Conservation (phyloP, 768 basidiomycete genomes). For the Kwoniella dejecticola region DNA sequence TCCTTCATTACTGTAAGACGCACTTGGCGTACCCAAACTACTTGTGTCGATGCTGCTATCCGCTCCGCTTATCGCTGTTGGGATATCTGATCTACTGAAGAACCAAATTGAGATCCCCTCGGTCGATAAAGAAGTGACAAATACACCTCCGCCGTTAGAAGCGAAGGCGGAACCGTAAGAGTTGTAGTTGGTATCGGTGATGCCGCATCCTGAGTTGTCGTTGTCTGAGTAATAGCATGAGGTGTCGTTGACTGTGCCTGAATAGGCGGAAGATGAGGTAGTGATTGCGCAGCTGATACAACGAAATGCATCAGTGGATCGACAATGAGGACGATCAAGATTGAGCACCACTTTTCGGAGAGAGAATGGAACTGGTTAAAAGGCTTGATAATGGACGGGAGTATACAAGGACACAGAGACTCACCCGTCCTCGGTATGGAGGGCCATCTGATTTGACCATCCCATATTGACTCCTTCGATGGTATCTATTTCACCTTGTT, state of each 20-base stretch:
- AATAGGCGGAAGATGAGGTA: constrained; percentile 15
- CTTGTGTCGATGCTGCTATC: constrained; percentile 9
- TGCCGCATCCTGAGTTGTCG: constrained; percentile 66
- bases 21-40: background rate
- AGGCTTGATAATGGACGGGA: no score
- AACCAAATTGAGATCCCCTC: constrained; percentile 65
- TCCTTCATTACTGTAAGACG: constrained; percentile 30
- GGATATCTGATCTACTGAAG: constrained; percentile 53
- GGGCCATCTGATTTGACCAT: constrained; percentile 68
- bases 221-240: constrained; percentile 60
- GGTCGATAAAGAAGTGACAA: constrained; percentile 70
- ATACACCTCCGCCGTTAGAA: constrained; percentile 69
- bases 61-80: constrained; percentile 4
- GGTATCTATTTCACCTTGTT: constrained; percentile 67
- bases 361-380: no score
- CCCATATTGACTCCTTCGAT: constrained; percentile 77
- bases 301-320: no score
- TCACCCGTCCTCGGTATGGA: constrained; percentile 65
- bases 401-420: no score
- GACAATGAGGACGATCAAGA: no score
- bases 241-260: constrained; percentile 53
- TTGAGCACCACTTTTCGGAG: no score
- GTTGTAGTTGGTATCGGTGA: constrained; percentile 62
- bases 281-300: constrained; percentile 26
- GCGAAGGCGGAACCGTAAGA: constrained; percentile 74